Percentiles rank a stretch among this genome's conserved stretches.
These are phyloP conservation scores for Solanum sejunctum DNA, from an alignment of 257 asterid species.

Conservation along the genomic window DNA sequence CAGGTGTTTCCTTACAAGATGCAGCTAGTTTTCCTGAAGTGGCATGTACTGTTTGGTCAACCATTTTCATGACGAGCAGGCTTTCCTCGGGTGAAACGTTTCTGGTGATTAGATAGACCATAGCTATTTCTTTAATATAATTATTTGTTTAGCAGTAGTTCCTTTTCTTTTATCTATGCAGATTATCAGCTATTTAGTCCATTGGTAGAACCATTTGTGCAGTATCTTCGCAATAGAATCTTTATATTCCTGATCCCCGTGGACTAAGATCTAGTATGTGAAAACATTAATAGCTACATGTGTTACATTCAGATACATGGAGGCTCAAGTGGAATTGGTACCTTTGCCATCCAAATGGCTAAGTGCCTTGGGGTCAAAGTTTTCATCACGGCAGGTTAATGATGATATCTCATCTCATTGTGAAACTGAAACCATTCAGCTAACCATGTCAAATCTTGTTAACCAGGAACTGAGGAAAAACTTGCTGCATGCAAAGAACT, in stretches of 20 bases:
- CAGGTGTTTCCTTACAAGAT: slow-evolving; percentile 72
- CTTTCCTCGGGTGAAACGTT: slow-evolving; percentile 69
- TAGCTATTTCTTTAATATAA: neutral
- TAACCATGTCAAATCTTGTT: neutral
- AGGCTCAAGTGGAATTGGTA: slow-evolving; percentile 97
- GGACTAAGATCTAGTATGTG: neutral
- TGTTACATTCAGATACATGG: slow-evolving; percentile 69
- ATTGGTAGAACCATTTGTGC: neutral
- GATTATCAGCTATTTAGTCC: neutral
- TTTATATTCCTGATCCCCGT: neutral
- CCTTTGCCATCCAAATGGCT: slow-evolving; percentile 93
- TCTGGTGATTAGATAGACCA: slow-evolving; percentile 36
- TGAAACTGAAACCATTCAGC: neutral
- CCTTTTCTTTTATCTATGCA: neutral
- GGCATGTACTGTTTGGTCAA: slow-evolving; percentile 96
- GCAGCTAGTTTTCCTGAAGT: slow-evolving; percentile 97
- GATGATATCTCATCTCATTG: neutral
- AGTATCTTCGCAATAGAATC: neutral
- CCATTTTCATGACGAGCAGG: slow-evolving; percentile 79
- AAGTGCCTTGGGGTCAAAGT: slow-evolving; percentile 64
- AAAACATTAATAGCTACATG: neutral
- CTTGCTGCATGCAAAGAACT: slow-evolving; percentile 84
- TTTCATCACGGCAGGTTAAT: slow-evolving; percentile 83
- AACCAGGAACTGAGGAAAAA: slow-evolving; percentile 80
- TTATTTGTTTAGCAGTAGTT: neutral